Conservation (phyloP, 257 asterid genomes). For the Solanum pinnatisectum region DNA sequence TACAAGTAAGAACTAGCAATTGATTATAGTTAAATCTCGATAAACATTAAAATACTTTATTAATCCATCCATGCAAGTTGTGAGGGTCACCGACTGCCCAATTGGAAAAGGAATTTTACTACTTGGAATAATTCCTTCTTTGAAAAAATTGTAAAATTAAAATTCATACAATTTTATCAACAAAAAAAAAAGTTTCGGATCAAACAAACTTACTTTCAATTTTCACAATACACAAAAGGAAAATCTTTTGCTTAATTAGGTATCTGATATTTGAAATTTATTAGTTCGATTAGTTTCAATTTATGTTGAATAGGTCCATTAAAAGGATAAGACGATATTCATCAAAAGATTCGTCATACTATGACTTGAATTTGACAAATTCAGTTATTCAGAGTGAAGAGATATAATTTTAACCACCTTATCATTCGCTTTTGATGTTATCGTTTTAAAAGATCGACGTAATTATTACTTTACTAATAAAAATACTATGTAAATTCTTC, state of each 20-base stretch:
- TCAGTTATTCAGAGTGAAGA: too few relatives aligned
- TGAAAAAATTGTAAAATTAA: background rate
- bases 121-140: conserved; percentile 11
- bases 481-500: too few relatives aligned
- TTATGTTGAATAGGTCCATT: background rate
- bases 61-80: background rate
- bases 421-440: background rate
- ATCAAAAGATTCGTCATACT: too few relatives aligned
- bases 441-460: too few relatives aligned
- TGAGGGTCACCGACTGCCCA: background rate
- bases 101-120: conserved; percentile 11
- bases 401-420: background rate
- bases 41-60: background rate
- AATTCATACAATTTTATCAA: background rate
- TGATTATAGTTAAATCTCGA: background rate
- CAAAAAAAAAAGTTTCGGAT: too few relatives aligned
- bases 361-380: background rate
- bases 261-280: too few relatives aligned
- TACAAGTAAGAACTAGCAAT: background rate
- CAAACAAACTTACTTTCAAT: background rate
- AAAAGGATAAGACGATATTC: too few relatives aligned
- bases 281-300: too few relatives aligned
- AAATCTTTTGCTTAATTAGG: background rate
- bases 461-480: too few relatives aligned
- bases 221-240: background rate